Base-by-base conservation (phyloP, 768 basidiomycete species). In the Daedalea quercina region DNA sequence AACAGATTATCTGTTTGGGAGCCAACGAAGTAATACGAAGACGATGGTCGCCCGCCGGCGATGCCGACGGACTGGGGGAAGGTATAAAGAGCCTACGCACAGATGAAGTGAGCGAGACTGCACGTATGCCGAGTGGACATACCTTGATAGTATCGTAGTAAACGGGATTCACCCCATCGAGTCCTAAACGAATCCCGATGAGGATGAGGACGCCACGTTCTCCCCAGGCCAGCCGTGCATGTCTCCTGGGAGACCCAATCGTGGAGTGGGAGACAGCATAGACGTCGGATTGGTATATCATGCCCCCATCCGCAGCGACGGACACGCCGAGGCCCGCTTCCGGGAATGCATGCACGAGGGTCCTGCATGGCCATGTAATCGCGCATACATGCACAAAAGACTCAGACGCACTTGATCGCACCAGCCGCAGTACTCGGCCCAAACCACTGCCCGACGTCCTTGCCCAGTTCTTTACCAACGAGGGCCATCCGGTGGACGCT, bases 391-490 rank as follows among this genome's bases (percentile, higher is more conserved):
- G 41, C 11, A 35, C 17, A 52, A 19, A 35, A 9, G 23, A 11
- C 8, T 42, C 20, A 11, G 47, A 62, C 63, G 45, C 64, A 91
- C 88, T 88, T 92, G 71, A 98, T 88, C 11, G 93, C 94, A 34
- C 94, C 94, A 8, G 94, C 94, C n/a, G 95, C 96, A 0, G 90
- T 93, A 64, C 90, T 94, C 0, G 95, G 95, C 0, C 95, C 95
- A 63, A 98, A 98, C 95, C 95, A 98, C 67, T 93, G 88, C 1
- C 95, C 95, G 0, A 97, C 88, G 58, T 93, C 90, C 56, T 90
- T 97, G 12, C 95, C 95, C 1, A 97, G 78, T 60, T 94, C 87
- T 64, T 97, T 94, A 0, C 95, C 95, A 0, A 94, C 87, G 20
- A 94, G 73, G 0, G 94, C 94, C 87, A 99, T 96, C 44, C 92